phyloP scores from a whole-genome alignment of 2,329 filamentous ascomycete genomes.

The Colletotrichum costaricense region DNA sequence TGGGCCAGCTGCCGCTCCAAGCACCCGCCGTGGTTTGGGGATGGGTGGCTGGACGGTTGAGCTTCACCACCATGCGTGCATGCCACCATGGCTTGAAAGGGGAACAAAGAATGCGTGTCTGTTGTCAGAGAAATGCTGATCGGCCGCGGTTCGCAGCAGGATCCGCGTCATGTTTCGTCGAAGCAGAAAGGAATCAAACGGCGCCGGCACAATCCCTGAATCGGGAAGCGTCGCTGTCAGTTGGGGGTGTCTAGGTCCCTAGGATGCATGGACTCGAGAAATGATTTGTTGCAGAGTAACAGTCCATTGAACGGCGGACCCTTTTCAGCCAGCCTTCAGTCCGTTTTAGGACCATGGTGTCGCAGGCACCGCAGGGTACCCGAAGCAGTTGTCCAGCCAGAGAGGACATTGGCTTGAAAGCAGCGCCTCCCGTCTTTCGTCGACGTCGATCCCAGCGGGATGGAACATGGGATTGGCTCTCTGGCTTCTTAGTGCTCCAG shows the following conservation, averaged over 20 bases:
- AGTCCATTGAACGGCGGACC: conserved; percentile 1
- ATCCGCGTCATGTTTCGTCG: conserved; percentile 29
- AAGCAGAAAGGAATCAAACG: conserved; percentile 15
- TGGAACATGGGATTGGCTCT: not conserved
- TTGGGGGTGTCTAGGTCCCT: not conserved
- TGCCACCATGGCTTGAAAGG: conserved; percentile 6
- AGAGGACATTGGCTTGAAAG: not conserved
- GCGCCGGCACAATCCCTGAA: conserved; percentile 24
- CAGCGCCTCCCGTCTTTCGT: not conserved
- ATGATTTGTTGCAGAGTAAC: conserved; percentile 10
- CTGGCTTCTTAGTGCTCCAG: conserved; percentile 1
- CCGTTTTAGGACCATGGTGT: conserved; percentile 6
- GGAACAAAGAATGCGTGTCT: conserved; percentile 3
- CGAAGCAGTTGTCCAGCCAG: conserved; percentile 7
- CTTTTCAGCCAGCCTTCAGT: not conserved
- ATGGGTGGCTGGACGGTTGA: not conserved
- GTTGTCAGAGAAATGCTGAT: conserved; percentile 29
- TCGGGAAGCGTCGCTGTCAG: not conserved
- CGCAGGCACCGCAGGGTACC: conserved; percentile 11
- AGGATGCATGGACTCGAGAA: conserved; percentile 5
- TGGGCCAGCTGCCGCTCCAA: conserved; percentile 19
- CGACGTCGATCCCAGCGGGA: conserved; percentile 5
- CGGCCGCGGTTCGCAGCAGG: conserved; percentile 22
- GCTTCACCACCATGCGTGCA: not conserved
- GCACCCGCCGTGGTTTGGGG: conserved; percentile 21